phyloP scores from a whole-genome alignment of 495 filamentous ascomycete species.

The Penicillium cosmopolitanum region DNA sequence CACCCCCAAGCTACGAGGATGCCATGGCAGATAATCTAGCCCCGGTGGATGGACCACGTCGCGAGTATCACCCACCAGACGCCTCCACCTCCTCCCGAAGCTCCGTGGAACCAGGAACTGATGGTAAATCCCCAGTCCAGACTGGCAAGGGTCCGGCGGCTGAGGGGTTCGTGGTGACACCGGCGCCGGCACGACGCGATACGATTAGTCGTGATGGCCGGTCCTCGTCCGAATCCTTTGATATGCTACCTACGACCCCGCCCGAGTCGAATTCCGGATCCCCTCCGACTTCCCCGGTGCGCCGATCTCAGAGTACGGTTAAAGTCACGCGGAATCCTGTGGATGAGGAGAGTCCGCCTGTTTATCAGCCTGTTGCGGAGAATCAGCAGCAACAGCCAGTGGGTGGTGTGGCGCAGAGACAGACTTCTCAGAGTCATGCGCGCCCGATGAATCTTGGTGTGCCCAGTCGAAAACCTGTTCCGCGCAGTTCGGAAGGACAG shows the following conservation, averaged over 20 bases:
- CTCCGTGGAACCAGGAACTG: conserved; percentile 43
- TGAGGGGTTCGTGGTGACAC: too few relatives aligned
- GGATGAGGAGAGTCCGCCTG: conserved; percentile 43
- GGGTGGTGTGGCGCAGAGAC: conserved; percentile 17
- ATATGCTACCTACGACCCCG: conserved; percentile 51
- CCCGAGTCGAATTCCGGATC: conserved; percentile 45
- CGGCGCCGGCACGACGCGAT: conserved; percentile 17
- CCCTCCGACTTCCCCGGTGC: conserved; percentile 38
- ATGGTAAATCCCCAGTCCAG: conserved; percentile 42
- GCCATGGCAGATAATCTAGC: conserved; percentile 80
- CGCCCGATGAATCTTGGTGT: conserved; percentile 46
- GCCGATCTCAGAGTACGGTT: conserved; percentile 43
- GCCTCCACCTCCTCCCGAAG: conserved; percentile 40
- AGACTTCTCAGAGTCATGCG: conserved; percentile 27
- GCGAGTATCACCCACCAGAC: conserved; percentile 64
- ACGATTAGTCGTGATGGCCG: conserved; percentile 23
- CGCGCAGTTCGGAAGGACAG: conserved; percentile 28
- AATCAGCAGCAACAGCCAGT: conserved; percentile 9
- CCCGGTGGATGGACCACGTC: conserved; percentile 64
- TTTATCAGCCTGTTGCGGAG: conserved; percentile 41
- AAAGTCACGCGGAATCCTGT: conserved; percentile 37
- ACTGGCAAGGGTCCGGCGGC: conserved; percentile 22
- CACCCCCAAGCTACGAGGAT: conserved; percentile 84
- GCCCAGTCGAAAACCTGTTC: conserved; percentile 46
- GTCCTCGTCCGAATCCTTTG: conserved; percentile 50